Conservation (phyloP, 2,329 filamentous ascomycete species). For the Trichophyton mentagrophytes region DNA sequence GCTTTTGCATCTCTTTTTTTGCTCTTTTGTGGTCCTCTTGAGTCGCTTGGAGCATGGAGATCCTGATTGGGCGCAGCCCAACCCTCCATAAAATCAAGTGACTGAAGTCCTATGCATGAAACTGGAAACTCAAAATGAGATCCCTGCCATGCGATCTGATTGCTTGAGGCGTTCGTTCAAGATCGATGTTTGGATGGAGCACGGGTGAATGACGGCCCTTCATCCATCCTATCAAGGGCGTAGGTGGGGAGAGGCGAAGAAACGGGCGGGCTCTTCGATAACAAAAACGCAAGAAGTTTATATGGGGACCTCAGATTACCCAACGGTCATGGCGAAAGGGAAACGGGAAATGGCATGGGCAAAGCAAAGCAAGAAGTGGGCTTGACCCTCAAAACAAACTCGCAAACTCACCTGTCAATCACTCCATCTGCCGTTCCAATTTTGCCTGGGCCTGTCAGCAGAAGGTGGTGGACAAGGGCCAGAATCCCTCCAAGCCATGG, state of each 20-base stretch:
- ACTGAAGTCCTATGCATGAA: conserved; percentile 45
- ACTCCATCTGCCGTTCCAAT: conserved; percentile 62
- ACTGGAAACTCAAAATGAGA: conserved; percentile 14
- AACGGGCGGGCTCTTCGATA: background rate
- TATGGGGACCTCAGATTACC: background rate
- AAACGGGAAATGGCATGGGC: background rate
- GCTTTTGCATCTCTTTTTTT: background rate
- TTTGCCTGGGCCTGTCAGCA: conserved; percentile 59
- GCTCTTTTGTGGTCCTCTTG: background rate
- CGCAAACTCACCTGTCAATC: conserved; percentile 72
- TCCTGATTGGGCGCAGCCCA: conserved; percentile 15
- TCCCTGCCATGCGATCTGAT: conserved; percentile 19
- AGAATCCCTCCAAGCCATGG: conserved; percentile 73
- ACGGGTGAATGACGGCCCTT: background rate
- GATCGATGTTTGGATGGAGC: conserved; percentile 3
- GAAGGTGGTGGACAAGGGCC: conserved; percentile 62
- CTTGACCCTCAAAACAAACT: conserved; percentile 4
- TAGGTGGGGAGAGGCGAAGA: background rate
- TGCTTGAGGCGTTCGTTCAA: conserved; percentile 5
- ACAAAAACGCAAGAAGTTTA: background rate
- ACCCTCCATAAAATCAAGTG: conserved; percentile 45
- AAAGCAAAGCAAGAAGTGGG: conserved; percentile 11
- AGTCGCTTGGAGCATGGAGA: background rate
- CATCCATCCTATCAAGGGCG: background rate
- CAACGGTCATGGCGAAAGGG: conserved; percentile 8